Conservation (phyloP, 2,329 filamentous ascomycete species). For the Diplodia sapinea region DNA sequence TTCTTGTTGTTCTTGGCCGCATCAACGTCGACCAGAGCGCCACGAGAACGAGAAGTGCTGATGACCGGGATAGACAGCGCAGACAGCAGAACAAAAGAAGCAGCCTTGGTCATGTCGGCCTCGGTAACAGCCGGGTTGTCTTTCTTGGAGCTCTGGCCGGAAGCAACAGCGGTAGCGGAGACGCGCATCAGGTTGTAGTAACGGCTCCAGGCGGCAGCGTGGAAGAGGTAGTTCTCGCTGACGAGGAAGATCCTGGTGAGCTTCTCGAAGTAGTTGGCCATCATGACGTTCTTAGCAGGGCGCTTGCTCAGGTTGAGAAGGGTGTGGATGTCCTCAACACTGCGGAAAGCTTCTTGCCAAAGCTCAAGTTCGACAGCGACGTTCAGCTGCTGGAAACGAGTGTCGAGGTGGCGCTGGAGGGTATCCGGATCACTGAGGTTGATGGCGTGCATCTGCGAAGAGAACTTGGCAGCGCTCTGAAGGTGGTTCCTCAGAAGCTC, state of each 20-base stretch:
- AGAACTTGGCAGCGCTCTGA: conserved; percentile 98
- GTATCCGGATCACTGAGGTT: conserved; percentile 98
- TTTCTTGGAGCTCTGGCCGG: conserved; percentile 87
- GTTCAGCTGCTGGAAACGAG: conserved; percentile 97
- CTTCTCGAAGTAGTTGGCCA: conserved; percentile 99
- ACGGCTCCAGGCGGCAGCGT: conserved; percentile 94
- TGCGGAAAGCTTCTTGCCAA: conserved; percentile 99
- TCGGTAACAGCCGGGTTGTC: conserved; percentile 92
- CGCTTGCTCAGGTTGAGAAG: conserved; percentile 97
- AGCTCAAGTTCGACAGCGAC: conserved; percentile 97
- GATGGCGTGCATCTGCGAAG: conserved; percentile 98
- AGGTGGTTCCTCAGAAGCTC: conserved; percentile 98
- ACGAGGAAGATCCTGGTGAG: conserved; percentile 98
- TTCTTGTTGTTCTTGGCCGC: conserved; percentile 99
- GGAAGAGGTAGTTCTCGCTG: conserved; percentile 99
- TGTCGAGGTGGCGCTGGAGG: conserved; percentile 94
- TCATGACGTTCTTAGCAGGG: conserved; percentile 98
- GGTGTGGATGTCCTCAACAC: conserved; percentile 98
- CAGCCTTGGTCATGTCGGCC: conserved; percentile 88
- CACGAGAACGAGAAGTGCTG: conserved; percentile 94
- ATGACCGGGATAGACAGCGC: conserved; percentile 98
- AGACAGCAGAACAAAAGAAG: conserved; percentile 93
- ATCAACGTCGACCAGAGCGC: conserved; percentile 94
- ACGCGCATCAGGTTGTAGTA: conserved; percentile 97
- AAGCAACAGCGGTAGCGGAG: conserved; percentile 80